Base-by-base conservation (phyloP, 2,329 filamentous ascomycete genomes). In the Tolypocladium nubicola region DNA sequence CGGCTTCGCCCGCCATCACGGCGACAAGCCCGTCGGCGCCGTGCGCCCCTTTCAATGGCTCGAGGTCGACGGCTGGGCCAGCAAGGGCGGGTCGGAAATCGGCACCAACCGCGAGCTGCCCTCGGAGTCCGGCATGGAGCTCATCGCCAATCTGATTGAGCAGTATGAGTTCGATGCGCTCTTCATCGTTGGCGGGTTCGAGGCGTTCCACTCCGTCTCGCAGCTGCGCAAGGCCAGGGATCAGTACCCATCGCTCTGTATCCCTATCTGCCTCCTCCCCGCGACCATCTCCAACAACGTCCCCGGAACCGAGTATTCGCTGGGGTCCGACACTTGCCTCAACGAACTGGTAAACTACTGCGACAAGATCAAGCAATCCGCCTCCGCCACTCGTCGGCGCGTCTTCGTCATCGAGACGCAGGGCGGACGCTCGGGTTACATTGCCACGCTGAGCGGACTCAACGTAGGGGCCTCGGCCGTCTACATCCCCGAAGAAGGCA, bases 201-300 rank as follows among this genome's bases (percentile, higher is more conserved):
- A 99, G 75, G 94, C 92, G 1, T 99, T 95, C 78, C 95, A 94
- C 58, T 87, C 94, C 2, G 82, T 97, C 39, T 90, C 89, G 50
- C 88, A 97, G 72, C 80, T 99, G 59, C 87, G 92, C 64, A 84
- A 89, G 75, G 91, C 88, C 16, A 82, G 91, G 57, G 81, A 84
- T 40, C 75, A 89, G 60, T 96, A 89, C 73, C 85, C 89, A 13
- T 87, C 88, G 1, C 88, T 99, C 69, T 91, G 90, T 72, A 97
- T 99, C 62, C 94, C 94, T 23, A 90, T 97, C 80, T 83, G 88
- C 56, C 81, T 97, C 47, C 80, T 99, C 33, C 94, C 94, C 0
- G 94, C 94, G n/a, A 99, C 94, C 11, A 93, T 99, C 65, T 96
- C 90, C 63, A 99, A 99, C 80, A 99, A 99, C 71, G 94, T 99